Base-by-base conservation (phyloP, 2,329 filamentous ascomycete genomes). In the Eutypella sp. region DNA sequence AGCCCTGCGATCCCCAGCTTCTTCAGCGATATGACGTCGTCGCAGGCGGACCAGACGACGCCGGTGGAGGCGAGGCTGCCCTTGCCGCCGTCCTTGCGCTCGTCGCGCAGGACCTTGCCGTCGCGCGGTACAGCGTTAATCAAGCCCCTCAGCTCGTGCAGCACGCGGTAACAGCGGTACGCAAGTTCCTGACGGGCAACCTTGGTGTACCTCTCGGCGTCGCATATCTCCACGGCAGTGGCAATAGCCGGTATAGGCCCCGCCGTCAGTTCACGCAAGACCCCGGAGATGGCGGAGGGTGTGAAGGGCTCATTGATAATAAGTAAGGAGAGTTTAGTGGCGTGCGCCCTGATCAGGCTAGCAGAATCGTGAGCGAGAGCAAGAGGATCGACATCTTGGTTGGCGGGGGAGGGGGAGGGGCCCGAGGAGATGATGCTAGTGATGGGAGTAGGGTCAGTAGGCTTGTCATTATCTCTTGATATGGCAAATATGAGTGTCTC, bases 271-370 rank as follows among this genome's bases (percentile, higher is more conserved):
- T 90, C 82, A 27, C 79, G 75, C 4, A 96, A 70, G 13, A 95
- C 81, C 20, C 77, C 82, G 9, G 68, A 70, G 27, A 95, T 75
- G 5, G 89, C 91, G 1, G 84, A 82, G 0, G 88, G 83, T 0
- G 90, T 93, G 55, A 95, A 95, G 1, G 92, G 91, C 16, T 88
- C 79, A 59, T 88, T 96, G 59, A 95, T 86, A 2, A 93, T 79
- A 11, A 97, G 78, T 1, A 96, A 82, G 0, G 88, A 92, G 22
- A 96, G 75, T 52, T 95, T 96, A 5, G 90, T 96, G 2, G 84
- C 80, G 61, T 96, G 89, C 0, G 90, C 88, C 62, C 81, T 84
- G 48, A 96, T 80, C 5, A 95, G 74, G 22, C 76, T 79, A 1
- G 88, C 79, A 0, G 87, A 78, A 57, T 91, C 85, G 56, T 79